Base-by-base conservation (phyloP, 495 filamentous ascomycete species). In the Sabuloglossum arenarium region DNA sequence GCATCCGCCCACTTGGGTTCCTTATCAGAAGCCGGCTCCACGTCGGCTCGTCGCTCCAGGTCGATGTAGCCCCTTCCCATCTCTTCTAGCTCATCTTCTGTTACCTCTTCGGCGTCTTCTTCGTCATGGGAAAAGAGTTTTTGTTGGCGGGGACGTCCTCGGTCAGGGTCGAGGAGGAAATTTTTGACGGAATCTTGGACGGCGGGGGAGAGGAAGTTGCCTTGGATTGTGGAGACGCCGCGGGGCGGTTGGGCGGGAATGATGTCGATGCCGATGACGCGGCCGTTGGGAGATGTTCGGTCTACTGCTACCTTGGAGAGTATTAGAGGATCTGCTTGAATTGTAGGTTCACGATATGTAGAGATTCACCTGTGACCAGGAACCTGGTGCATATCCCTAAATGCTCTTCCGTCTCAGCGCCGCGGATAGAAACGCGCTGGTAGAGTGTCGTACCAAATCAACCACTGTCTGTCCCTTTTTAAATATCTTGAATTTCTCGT, bases 321-420 rank as follows among this genome's bases (percentile, higher is more conserved):
- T 28, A 3, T 31, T 27, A 24, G 19, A 24, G n/a, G 25, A 32
- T 49, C 31, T 37, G 29, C 47, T 31, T 14, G 52, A 55, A 61
- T 30, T 46, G 30, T 56, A 51, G 10, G 8, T 31, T 30, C 55
- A 25, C 28, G 47, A 39, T 27, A 25, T 39, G 6, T 24, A 29
- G 27, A 21, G 27, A 28, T 64, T 50, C 67, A 87, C 84, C 70
- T 98, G 88, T 37, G 87, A 94, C 91, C 91, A 98, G 23, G 79
- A 82, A 0, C 93, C 91, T 16, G 91, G 91, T 5, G 91, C 91
- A 70, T 85, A 98, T 27, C 91, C 91, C 86, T 89, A 62, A 8
- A 31, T 46, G 8, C 54, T 61, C 53, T n/a, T 19, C 24, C 24
- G 45, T 64, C 9, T 65, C 58, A 58, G 53, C 24, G n/a, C 28